Base-by-base conservation (phyloP, 2,329 filamentous ascomycete species). In the Akanthomyces dipterigenus region DNA sequence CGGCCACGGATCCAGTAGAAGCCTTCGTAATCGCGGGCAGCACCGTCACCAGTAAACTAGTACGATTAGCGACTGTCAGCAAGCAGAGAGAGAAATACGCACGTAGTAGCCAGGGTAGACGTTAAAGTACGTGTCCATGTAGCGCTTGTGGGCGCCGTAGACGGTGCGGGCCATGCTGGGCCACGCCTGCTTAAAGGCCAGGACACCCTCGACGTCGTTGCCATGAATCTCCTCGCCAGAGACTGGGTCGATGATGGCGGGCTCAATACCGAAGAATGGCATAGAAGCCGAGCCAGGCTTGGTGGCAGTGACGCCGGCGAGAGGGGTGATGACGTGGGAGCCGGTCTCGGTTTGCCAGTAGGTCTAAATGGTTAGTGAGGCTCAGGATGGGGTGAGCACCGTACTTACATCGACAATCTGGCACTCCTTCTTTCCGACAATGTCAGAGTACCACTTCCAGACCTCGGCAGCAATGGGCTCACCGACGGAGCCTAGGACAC, bases 341-440 rank as follows among this genome's bases (percentile, higher is more conserved):
- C 95, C 95, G 2, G 95, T 99, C 81, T 99, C 95, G 58, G 95
- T 99, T 85, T 99, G 95, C 95, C 95, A 99, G 84, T 99, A 99
- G 59, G 95, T 99, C 91, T 96, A 1, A 64, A 64, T 60, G 67
- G 63, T 68, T 60, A 69, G 54, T 36, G 8, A 3, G 16, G n/a
- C 2, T 12, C 2, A 38, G 3, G 3, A 5, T 1, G 6, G 6
- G 11, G 11, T 12, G 14, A 20, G 14, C 4, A 1, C 6, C 3
- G 22, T 59, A 85, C 91, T 84, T 80, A 96, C 92, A 75, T 99
- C 95, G 60, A 97, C 88, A 74, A 99, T 82, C 72, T 99, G 95
- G 54, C 91, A 89, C 75, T 96, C 88, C 76, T 93, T 88, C 82
- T 92, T 96, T 71, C 95, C 95, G 58, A 99, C 92, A 67, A 89